Percentiles rank a stretch among this genome's conserved stretches.
Conservation (phyloP, 139 green algal genomes). For the Ulvella scutata region DNA sequence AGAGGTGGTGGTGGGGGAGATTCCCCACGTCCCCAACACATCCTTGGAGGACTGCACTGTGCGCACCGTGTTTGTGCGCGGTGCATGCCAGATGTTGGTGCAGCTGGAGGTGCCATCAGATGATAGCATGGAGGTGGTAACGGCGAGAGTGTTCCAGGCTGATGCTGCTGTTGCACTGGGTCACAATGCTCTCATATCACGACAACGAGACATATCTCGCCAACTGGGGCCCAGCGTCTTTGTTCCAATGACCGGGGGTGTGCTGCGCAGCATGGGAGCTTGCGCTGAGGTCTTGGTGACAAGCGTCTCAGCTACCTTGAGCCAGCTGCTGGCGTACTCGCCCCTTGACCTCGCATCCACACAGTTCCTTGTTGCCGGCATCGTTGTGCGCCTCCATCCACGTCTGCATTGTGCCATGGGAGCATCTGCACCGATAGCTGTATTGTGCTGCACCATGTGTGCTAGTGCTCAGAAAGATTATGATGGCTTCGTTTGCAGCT, state of each 20-base stretch:
- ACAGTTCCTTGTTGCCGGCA: background rate
- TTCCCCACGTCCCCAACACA: slow-evolving; percentile 13
- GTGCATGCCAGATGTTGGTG: slow-evolving; percentile 14
- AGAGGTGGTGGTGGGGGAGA: slow-evolving; percentile 1
- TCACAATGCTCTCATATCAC: slow-evolving; percentile 23
- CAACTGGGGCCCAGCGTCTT: slow-evolving; percentile 29
- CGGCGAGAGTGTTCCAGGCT: background rate
- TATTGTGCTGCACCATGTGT: background rate
- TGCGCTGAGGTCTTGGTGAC: background rate
- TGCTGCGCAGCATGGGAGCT: background rate
- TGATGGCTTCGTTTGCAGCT: slow-evolving; percentile 11
- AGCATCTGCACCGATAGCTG: background rate
- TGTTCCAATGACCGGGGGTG: slow-evolving; percentile 20
- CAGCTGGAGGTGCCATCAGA: background rate
- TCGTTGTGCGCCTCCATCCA: background rate
- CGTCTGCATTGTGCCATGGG: background rate
- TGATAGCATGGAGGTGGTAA: background rate
- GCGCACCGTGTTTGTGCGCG: slow-evolving; percentile 22
- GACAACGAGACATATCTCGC: slow-evolving; percentile 27
- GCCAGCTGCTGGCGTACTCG: background rate
- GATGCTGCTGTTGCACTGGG: background rate
- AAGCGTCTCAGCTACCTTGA: background rate
- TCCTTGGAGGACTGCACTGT: slow-evolving; percentile 20
- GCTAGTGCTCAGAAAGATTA: background rate
- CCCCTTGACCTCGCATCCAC: background rate